A percentile compares a stretch with the other conserved stretches of the same genome.
Evolutionary conservation across 768 basidiomycete species (phyloP).

Genomic region (Termitomyces sp.): DNA sequence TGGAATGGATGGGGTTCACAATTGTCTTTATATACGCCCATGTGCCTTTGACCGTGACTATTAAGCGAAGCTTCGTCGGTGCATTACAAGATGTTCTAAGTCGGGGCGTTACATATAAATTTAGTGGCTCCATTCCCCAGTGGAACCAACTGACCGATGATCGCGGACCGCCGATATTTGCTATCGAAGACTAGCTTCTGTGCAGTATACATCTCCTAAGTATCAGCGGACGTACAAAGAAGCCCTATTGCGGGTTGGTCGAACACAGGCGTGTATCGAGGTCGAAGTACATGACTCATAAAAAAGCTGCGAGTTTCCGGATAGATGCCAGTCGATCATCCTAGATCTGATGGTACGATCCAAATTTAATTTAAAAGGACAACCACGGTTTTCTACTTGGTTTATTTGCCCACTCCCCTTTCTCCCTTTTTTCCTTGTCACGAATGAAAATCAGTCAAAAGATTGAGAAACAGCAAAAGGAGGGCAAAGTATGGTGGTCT

Average conservation of each 20-base stretch:
- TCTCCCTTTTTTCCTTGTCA: slow-evolving; percentile 16
- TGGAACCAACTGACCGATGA: no score
- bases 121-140: no score
- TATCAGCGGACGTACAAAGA: not conserved
- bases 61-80: no score
- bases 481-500: slow-evolving; percentile 94
- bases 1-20: not conserved
- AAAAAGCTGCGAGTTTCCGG: not conserved
- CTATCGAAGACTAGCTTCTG: not conserved
- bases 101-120: no score
- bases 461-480: slow-evolving; percentile 79
- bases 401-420: slow-evolving; percentile 10
- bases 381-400: slow-evolving; percentile 2
- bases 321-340: slow-evolving; percentile 8
- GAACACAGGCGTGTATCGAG: not conserved
- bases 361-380: slow-evolving; percentile 14
- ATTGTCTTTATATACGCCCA: no score
- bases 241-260: not conserved
- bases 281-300: slow-evolving; percentile 6
- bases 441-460: slow-evolving; percentile 94
- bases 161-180: no score
- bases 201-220: not conserved
- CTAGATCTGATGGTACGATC: slow-evolving; percentile 20
- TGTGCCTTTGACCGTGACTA: no score
- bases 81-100: no score